phyloP scores from a whole-genome alignment of 441 rosid species.

The Brassica balearica region DNA sequence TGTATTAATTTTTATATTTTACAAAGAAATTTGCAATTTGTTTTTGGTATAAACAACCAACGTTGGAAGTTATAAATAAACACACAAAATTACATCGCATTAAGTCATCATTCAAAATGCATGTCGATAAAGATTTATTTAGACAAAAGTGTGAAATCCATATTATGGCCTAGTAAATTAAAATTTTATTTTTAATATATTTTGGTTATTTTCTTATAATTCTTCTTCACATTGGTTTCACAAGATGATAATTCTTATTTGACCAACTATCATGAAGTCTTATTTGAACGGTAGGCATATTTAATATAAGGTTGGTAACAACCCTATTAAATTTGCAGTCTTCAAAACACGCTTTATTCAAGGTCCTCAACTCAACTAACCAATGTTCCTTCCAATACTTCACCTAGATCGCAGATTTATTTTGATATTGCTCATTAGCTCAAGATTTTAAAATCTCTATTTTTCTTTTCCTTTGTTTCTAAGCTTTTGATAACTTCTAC shows the following conservation, averaged over 20 bases:
- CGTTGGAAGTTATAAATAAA: too few species aligned
- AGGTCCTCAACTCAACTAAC: neutral
- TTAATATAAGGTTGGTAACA: neutral
- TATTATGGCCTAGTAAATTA: neutral
- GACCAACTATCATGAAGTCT: slow-evolving; percentile 8
- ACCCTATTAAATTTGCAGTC: slow-evolving; percentile 23
- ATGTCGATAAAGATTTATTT: too few species aligned
- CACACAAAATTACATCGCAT: too few species aligned
- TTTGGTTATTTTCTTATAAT: neutral
- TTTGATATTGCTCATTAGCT: neutral
- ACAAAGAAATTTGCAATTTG: too few species aligned
- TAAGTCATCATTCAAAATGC: too few species aligned
- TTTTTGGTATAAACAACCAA: too few species aligned
- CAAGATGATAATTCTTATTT: neutral
- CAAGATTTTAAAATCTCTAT: neutral
- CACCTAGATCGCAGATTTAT: neutral
- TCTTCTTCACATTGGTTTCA: neutral
- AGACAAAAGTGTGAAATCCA: too few species aligned
- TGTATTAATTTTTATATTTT: too few species aligned
- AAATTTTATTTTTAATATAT: too few species aligned
- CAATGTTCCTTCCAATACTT: slow-evolving; percentile 1
- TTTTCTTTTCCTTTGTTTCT: neutral
- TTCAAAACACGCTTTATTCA: neutral
- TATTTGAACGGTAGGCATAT: neutral
- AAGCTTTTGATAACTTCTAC: neutral